A percentile compares a stretch with the other conserved stretches of the same genome.
Conservation (phyloP, 2,329 filamentous ascomycete genomes). For the Colletotrichum filicis region DNA sequence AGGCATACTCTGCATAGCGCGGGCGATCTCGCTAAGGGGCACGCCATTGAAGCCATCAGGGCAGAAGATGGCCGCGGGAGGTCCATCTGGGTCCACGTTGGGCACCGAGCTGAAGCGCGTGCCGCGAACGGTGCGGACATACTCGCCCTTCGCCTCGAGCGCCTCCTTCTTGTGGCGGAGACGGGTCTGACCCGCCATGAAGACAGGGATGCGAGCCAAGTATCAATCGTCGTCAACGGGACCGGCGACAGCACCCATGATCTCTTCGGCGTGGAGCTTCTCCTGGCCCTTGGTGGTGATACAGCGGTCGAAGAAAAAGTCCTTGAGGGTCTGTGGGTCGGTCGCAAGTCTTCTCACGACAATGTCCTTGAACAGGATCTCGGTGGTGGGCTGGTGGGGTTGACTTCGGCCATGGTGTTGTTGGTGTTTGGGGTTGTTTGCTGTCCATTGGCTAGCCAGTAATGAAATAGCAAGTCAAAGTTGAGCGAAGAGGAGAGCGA, state of each 20-base stretch:
- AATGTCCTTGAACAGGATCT: neutral
- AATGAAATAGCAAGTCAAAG: neutral
- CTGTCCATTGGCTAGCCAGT: neutral
- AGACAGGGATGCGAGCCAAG: neutral
- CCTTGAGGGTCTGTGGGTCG: neutral
- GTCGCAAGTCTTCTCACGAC: neutral
- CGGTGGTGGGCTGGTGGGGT: neutral
- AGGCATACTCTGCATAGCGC: neutral
- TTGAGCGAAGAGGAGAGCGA: neutral
- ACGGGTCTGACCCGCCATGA: neutral
- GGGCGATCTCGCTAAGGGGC: neutral
- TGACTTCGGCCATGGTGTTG: neutral
- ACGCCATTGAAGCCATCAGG: neutral
- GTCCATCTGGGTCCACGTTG: neutral
- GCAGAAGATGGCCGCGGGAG: neutral
- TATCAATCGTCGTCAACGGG: neutral
- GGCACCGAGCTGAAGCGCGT: neutral
- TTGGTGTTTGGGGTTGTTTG: neutral
- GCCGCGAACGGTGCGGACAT: neutral
- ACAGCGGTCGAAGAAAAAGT: slow-evolving; percentile 17
- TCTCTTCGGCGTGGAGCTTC: neutral
- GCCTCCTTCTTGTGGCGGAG: neutral
- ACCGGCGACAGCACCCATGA: neutral
- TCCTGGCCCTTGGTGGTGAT: neutral
- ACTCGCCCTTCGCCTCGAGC: neutral